Evolutionary conservation across 2,329 filamentous ascomycete species (phyloP).

Genomic region (Dothidotthia symphoricarpi): DNA sequence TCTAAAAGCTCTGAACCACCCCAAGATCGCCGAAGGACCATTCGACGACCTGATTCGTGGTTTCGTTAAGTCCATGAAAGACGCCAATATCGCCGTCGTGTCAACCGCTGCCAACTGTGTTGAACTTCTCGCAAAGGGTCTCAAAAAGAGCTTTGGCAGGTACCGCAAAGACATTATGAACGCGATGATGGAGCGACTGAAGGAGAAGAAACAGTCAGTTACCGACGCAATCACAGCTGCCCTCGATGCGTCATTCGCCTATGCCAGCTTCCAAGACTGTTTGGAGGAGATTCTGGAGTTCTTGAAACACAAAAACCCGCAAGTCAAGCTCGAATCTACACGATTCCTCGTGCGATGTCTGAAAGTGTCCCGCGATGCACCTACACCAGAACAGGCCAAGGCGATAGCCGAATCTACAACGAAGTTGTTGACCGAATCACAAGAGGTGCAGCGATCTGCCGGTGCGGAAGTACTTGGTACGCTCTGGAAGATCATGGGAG

Average conservation of each 20-base stretch:
- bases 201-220: slow-evolving; percentile 92
- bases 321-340: slow-evolving; percentile 93
- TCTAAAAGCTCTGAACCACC: slow-evolving; percentile 73
- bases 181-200: slow-evolving; percentile 90
- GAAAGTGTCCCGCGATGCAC: slow-evolving; percentile 77
- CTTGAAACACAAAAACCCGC: slow-evolving; percentile 91
- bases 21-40: slow-evolving; percentile 85
- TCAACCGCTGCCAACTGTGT: slow-evolving; percentile 91
- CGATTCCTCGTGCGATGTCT: slow-evolving; percentile 89
- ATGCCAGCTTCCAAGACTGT: slow-evolving; percentile 75
- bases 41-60: slow-evolving; percentile 81
- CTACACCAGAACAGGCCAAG: slow-evolving; percentile 78
- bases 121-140: slow-evolving; percentile 80
- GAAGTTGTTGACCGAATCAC: slow-evolving; percentile 86
- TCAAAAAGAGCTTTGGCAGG: slow-evolving; percentile 74
- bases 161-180: slow-evolving; percentile 78
- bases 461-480: slow-evolving; percentile 92
- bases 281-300: slow-evolving; percentile 87
- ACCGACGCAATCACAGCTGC: slow-evolving; percentile 84
- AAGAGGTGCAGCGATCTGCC: slow-evolving; percentile 78
- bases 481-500: slow-evolving; percentile 97
- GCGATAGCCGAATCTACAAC: slow-evolving; percentile 84
- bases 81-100: slow-evolving; percentile 94
- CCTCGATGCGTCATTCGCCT: slow-evolving; percentile 67
- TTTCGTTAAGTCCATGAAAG: slow-evolving; percentile 96